Conservation (phyloP, 2,329 filamentous ascomycete genomes). For the Raffaelea ambrosiae region DNA sequence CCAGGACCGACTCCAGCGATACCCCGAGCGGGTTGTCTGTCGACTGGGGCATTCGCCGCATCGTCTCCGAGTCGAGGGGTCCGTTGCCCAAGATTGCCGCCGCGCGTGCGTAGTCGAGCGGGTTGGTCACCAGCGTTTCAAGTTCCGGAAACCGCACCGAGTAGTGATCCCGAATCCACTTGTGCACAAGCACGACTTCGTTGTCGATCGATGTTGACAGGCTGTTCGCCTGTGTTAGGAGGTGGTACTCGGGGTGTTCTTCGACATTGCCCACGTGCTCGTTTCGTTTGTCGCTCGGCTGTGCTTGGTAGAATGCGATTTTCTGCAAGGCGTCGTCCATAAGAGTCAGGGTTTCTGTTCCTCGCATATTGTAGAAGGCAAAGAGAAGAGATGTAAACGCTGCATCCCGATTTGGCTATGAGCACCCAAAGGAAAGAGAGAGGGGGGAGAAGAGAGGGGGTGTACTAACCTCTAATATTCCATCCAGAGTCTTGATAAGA, state of each 20-base stretch:
- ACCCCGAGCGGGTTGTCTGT: conserved; percentile 69
- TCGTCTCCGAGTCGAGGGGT: conserved; percentile 70
- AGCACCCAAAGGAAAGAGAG: neutral
- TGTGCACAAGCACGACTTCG: conserved; percentile 88
- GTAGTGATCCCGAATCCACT: conserved; percentile 94
- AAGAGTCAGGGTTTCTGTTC: conserved; percentile 58
- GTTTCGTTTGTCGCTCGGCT: conserved; percentile 53
- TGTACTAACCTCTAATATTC: conserved; percentile 71
- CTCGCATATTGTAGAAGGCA: conserved; percentile 21
- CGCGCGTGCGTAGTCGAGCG: conserved; percentile 90
- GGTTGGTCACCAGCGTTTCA: conserved; percentile 81
- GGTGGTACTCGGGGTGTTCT: conserved; percentile 84
- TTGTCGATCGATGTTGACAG: conserved; percentile 88
- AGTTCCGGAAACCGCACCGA: conserved; percentile 89
- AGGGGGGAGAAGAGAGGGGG: conserved; percentile 8
- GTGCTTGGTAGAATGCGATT: conserved; percentile 67
- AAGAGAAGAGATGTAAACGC: conserved; percentile 52
- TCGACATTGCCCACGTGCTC: conserved; percentile 74
- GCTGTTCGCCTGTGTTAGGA: conserved; percentile 80
- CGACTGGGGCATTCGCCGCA: conserved; percentile 69
- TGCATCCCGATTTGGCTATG: neutral
- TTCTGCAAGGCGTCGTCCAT: conserved; percentile 53
- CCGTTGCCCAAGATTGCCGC: conserved; percentile 90
- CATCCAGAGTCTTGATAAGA: conserved; percentile 73
- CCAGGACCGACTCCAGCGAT: conserved; percentile 71